Base-by-base conservation (phyloP, 2,329 filamentous ascomycete genomes). In the Camillea tinctor region DNA sequence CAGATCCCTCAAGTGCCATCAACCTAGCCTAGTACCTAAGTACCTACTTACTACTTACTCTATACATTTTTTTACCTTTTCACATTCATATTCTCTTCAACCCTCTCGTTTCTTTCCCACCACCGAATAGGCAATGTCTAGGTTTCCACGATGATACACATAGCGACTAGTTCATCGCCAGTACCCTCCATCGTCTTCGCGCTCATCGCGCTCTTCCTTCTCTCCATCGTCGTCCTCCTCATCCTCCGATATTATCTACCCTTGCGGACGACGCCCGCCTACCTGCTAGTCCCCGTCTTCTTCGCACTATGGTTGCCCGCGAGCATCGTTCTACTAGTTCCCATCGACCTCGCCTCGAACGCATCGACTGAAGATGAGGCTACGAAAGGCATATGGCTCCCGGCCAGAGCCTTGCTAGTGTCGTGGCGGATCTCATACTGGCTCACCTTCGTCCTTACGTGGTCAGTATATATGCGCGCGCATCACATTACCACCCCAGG, bases 341-440 rank as follows among this genome's bases (percentile, higher is more conserved):
- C 95, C 4, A 96, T 99, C 74, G 95, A 99, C 76, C 87, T 99
- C 66, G 93, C 94, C 1, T 97, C 93, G 6, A 94, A 86, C 72
- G 89, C 91, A 21, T 84, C 87, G 53, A 87, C 88, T 55, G 88
- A 90, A 61, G 89, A 90, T 75, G 87, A 85, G 61, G 83, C 85
- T 17, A 83, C 86, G 17, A 85, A 89, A 67, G 95, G 93, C 36
- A 91, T 99, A 71, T 97, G 93, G 92, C 84, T 99, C 36, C 90
- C 91, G 4, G 82, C 90, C 66, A 80, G 88, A 54, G 84, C 93
- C 24, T 81, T 97, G 54, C 81, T 96, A 70, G 92, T 97, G 22
- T 89, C 90, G 60, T 99, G 95, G 95, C 86, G 94, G 72, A 94
- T 99, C 65, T 89, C 90, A 20, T 99, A 99, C 78, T 99, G 95